These are phyloP conservation scores for Glaciozyma antarctica DNA, from an alignment of 768 basidiomycete species.

Conservation along the genomic window DNA sequence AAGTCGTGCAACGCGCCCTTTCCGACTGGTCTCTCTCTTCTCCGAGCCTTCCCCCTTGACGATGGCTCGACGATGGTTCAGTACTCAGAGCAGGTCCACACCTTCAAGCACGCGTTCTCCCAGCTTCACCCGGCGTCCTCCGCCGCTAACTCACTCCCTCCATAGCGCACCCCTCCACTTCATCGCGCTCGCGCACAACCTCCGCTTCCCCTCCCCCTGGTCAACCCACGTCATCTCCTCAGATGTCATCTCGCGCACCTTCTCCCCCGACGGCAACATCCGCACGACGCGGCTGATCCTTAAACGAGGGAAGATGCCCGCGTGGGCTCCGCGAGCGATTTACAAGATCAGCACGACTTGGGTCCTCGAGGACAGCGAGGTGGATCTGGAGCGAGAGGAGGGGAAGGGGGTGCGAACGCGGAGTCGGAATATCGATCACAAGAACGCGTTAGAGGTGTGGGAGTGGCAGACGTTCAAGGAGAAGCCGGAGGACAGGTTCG, in stretches of 20 bases:
- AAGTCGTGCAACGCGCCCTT: no score
- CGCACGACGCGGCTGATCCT: conserved; percentile 82
- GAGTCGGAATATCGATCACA: conserved; percentile 85
- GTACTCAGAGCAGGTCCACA: not conserved
- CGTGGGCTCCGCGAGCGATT: conserved; percentile 81
- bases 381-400: conserved; percentile 50
- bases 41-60: no score
- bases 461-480: conserved; percentile 43
- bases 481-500: not conserved
- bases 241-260: conserved; percentile 79
- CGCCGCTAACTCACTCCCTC: not conserved
- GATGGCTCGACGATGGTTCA: conserved; percentile 10
- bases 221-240: conserved; percentile 87
- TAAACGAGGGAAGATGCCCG: conserved; percentile 80
- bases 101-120: conserved; percentile 4
- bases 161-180: conserved; percentile 84
- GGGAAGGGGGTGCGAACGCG: conserved; percentile 53
- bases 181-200: conserved; percentile 83
- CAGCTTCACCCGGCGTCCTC: not conserved
- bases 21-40: no score
- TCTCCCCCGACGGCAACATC: conserved; percentile 48
- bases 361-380: conserved; percentile 90
- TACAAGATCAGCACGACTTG: conserved; percentile 78
- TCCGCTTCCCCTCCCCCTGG: conserved; percentile 92
- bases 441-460: conserved; percentile 85